A percentile compares a stretch with the other conserved stretches of the same genome.
Conservation (phyloP, 257 asterid genomes). For the Jasminum sambac region DNA sequence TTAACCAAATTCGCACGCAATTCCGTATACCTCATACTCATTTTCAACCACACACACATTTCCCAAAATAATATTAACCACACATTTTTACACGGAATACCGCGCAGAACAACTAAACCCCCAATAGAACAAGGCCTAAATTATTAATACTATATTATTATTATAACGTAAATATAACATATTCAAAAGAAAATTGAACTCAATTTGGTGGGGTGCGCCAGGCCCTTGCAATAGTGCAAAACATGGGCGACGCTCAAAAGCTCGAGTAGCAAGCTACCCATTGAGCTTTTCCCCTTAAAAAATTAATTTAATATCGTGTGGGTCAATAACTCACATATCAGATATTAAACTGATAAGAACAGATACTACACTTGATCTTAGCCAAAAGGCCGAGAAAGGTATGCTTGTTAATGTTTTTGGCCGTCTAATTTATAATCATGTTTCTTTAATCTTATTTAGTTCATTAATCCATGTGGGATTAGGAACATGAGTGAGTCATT, state of each 20-base stretch:
- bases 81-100: too few relatives aligned
- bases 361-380: conserved; percentile 75
- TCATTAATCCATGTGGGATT: too few relatives aligned
- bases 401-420: conserved; percentile 11
- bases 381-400: conserved; percentile 85
- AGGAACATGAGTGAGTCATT: too few relatives aligned
- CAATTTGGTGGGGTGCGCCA: background rate
- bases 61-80: too few relatives aligned
- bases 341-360: conserved; percentile 82
- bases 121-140: too few relatives aligned
- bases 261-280: background rate
- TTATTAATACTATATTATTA: too few relatives aligned
- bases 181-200: background rate
- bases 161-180: too few relatives aligned
- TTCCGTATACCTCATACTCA: too few relatives aligned
- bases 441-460: too few relatives aligned
- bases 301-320: conserved; percentile 54
- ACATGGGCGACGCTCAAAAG: background rate
- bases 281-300: conserved; percentile 22
- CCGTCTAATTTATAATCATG: background rate
- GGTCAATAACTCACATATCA: conserved; percentile 51
- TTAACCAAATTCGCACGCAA: too few relatives aligned
- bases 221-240: background rate
- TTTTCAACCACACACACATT: too few relatives aligned
- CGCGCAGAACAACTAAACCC: too few relatives aligned